phyloP scores from a whole-genome alignment of 805 yeast species.

The Jamesozyma piceae region DNA sequence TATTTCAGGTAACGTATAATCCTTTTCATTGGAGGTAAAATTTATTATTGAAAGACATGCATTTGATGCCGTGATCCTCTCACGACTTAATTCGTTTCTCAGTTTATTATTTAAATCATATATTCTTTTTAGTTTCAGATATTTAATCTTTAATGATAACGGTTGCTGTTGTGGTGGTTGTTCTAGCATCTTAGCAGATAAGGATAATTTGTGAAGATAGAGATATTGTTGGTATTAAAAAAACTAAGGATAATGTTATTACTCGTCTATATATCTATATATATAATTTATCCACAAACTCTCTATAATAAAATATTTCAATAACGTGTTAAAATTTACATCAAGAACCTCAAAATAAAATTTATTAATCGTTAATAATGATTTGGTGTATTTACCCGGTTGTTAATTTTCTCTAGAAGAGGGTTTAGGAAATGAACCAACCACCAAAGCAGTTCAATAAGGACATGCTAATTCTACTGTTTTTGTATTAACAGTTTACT shows the following conservation, averaged over 20 bases:
- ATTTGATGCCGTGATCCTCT: constrained; percentile 56
- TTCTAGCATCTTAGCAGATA: too few species aligned
- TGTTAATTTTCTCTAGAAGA: too few species aligned
- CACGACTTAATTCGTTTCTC: constrained; percentile 41
- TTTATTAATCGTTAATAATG: background rate
- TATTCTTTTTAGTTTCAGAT: constrained; percentile 51
- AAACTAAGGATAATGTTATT: too few species aligned
- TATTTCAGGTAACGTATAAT: constrained; percentile 33
- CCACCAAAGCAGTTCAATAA: too few species aligned
- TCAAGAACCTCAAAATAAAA: background rate
- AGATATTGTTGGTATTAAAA: too few species aligned
- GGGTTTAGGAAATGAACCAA: too few species aligned
- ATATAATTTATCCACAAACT: too few species aligned
- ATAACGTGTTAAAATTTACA: constrained; percentile 1
- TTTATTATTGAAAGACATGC: constrained; percentile 43
- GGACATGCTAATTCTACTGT: too few species aligned
- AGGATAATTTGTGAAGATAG: too few species aligned
- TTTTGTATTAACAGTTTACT: too few species aligned
- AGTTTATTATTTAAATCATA: constrained; percentile 47
- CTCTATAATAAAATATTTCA: too few species aligned
- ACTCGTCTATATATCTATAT: background rate
- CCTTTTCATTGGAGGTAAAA: constrained; percentile 29
- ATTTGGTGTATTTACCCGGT: too few species aligned
- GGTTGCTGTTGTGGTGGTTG: constrained; percentile 7
- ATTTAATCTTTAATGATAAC: constrained; percentile 38